These are phyloP conservation scores for Eutrema heterophyllum DNA, from an alignment of 345 rosid species.

Conservation along the genomic window DNA sequence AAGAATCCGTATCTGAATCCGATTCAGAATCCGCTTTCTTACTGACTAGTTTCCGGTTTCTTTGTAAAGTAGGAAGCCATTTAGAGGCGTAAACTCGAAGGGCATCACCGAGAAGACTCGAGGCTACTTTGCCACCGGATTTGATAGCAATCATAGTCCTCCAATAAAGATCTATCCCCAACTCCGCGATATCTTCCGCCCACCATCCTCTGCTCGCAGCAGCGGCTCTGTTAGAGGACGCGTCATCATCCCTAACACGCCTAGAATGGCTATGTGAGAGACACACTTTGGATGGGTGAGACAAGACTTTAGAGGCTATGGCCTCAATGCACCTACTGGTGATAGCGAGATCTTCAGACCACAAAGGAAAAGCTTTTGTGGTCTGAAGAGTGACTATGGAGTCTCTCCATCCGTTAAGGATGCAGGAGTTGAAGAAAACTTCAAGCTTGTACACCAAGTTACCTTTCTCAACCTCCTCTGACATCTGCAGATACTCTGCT, in stretches of 20 bases:
- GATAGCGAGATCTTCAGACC: conserved; percentile 88
- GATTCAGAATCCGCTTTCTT: conserved; percentile 63
- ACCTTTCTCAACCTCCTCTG: conserved; percentile 96
- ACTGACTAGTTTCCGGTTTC: conserved; percentile 32
- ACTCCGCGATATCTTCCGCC: conserved; percentile 95
- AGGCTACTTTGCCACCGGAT: conserved; percentile 67
- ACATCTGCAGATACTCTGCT: conserved; percentile 89
- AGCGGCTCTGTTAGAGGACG: conserved; percentile 53
- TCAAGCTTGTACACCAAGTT: conserved; percentile 86
- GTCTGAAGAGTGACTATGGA: conserved; percentile 76
- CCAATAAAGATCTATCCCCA: conserved; percentile 88
- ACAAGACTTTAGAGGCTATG: conserved; percentile 60
- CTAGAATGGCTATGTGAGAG: conserved; percentile 85
- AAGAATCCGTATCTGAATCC: conserved; percentile 46
- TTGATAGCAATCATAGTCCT: conserved; percentile 83
- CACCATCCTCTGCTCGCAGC: conserved; percentile 66
- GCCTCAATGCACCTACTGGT: conserved; percentile 85
- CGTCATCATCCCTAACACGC: conserved; percentile 65
- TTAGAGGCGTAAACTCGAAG: conserved; percentile 75
- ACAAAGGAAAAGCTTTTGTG: conserved; percentile 64
- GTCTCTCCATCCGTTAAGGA: conserved; percentile 90
- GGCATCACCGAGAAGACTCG: conserved; percentile 71
- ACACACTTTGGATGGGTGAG: conserved; percentile 67
- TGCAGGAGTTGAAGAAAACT: conserved; percentile 83
- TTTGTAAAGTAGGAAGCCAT: conserved; percentile 72